A percentile compares a stretch with the other conserved stretches of the same genome.
Evolutionary conservation across 345 rosid genomes (phyloP).

Genomic region (Zanthoxylum bungeanum): DNA sequence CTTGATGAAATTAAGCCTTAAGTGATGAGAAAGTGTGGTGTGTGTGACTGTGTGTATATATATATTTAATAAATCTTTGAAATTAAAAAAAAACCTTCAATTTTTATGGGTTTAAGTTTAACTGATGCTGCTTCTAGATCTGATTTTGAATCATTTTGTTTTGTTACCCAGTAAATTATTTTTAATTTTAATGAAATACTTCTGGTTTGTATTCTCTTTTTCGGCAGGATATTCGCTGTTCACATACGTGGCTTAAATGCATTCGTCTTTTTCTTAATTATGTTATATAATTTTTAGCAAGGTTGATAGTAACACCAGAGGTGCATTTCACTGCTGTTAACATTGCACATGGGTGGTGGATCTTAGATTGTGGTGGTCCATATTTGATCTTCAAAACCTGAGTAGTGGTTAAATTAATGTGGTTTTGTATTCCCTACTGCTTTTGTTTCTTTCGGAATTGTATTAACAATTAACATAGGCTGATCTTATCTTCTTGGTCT

Average conservation of each 20-base stretch:
- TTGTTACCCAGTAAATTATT: no score
- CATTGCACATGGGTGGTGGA: neutral
- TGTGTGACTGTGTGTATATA: no score
- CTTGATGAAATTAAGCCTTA: neutral
- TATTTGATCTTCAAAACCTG: neutral
- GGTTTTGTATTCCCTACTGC: neutral
- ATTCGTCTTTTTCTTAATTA: conserved; percentile 7
- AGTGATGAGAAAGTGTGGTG: neutral
- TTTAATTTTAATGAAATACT: no score
- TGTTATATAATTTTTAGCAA: neutral
- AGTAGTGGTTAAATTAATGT: neutral
- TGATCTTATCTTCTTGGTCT: neutral
- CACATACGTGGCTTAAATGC: neutral
- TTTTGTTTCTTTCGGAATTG: neutral
- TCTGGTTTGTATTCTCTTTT: neutral
- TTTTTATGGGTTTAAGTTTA: neutral
- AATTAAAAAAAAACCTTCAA: neutral
- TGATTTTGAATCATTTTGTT: neutral
- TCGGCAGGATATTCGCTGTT: no score
- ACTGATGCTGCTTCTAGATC: conserved; percentile 2
- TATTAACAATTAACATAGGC: neutral
- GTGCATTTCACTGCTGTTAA: neutral
- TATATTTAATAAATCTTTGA: no score
- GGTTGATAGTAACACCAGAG: neutral
- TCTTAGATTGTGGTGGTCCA: neutral